These are phyloP conservation scores for Gossypium stocksii DNA, from an alignment of 345 rosid genomes.

Conservation along the genomic window DNA sequence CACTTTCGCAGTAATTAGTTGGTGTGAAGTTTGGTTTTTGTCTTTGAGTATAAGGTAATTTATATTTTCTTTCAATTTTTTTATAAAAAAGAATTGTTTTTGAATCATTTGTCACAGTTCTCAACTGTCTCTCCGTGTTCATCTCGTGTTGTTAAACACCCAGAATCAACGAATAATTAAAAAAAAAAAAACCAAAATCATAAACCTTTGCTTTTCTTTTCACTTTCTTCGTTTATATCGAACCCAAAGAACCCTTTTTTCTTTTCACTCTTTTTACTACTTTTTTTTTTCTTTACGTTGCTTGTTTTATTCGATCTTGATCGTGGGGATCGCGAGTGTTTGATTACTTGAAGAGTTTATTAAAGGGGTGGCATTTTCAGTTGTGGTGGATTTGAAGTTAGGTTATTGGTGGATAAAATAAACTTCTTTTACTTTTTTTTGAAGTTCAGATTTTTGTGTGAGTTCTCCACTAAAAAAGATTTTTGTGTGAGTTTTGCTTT, in stretches of 20 bases:
- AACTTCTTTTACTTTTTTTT: too few species aligned
- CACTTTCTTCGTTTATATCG: neutral
- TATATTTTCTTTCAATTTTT: too few species aligned
- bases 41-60: neutral
- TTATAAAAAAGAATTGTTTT: neutral
- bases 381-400: neutral
- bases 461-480: too few species aligned
- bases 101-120: neutral
- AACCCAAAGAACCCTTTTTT: neutral
- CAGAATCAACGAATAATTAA: neutral
- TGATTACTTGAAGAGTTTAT: conserved; percentile 1
- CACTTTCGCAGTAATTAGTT: neutral
- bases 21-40: neutral
- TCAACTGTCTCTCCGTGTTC: conserved; percentile 44
- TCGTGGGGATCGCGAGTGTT: neutral
- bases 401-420: too few species aligned
- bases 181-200: neutral
- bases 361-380: conserved; percentile 19
- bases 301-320: conserved; percentile 16
- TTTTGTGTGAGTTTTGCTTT: neutral
- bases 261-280: neutral
- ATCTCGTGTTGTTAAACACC: conserved; percentile 42
- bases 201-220: neutral
- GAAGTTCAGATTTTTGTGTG: neutral
- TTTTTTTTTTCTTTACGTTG: neutral